Conservation (phyloP, 2,329 filamentous ascomycete genomes). For the Sporothrix sp. region DNA sequence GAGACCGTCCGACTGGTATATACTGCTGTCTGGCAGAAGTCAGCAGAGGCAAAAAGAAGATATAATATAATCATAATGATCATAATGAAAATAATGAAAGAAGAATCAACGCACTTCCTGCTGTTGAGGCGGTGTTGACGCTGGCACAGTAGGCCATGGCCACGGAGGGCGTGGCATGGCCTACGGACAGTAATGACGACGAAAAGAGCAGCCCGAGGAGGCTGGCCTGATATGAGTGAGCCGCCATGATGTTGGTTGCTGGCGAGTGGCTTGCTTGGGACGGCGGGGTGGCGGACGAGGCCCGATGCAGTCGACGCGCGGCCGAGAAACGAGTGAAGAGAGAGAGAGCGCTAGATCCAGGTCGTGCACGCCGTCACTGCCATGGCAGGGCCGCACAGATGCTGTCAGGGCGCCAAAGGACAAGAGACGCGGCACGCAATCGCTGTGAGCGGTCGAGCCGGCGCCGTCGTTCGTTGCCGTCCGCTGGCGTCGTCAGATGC, state of each 20-base stretch:
- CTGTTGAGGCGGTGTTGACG: conserved; percentile 35
- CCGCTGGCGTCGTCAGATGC: too few relatives aligned
- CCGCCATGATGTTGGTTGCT: conserved; percentile 5
- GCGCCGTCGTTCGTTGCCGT: too few relatives aligned
- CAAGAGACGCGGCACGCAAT: too few relatives aligned
- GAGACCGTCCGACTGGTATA: conserved; percentile 59
- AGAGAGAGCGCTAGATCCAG: conserved; percentile 5
- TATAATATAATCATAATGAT: too few relatives aligned
- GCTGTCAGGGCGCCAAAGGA: background rate
- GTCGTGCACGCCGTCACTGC: conserved; percentile 2
- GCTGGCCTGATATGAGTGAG: background rate
- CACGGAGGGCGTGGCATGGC: conserved; percentile 23
- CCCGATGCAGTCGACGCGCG: background rate
- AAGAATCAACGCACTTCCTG: conserved; percentile 31
- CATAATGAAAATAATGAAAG: too few relatives aligned
- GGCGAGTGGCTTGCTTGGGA: background rate
- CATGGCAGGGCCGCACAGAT: conserved; percentile 6
- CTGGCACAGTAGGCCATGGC: conserved; percentile 36
- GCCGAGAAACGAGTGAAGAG: background rate
- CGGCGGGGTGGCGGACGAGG: background rate
- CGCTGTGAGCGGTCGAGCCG: too few relatives aligned
- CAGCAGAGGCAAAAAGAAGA: conserved; percentile 12
- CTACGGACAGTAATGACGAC: conserved; percentile 18
- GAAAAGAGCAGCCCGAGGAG: conserved; percentile 14
- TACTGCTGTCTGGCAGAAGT: conserved; percentile 36